phyloP scores from a whole-genome alignment of 129 eudicot species.

The Kitagawia praeruptora region DNA sequence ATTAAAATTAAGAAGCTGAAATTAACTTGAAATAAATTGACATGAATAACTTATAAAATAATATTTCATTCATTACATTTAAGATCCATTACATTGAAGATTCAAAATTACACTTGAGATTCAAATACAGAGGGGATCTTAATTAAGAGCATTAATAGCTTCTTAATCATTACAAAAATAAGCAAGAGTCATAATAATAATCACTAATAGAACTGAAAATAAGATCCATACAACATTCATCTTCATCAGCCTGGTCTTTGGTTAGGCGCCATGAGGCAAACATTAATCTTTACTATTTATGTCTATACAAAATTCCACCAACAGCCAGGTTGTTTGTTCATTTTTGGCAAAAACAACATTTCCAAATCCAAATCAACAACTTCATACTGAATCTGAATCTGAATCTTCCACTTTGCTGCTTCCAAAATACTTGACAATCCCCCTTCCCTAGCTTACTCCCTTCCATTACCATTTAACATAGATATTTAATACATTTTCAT shows the following conservation, averaged over 20 bases:
- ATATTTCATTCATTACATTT: not conserved
- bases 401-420: not conserved
- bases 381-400: not conserved
- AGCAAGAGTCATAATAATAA: not conserved
- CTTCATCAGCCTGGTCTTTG: not conserved
- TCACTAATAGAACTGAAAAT: not conserved
- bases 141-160: slow-evolving; percentile 1
- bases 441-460: too few species aligned
- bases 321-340: not conserved
- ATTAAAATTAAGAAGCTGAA: not conserved
- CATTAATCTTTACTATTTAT: slow-evolving; percentile 8
- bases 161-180: not conserved
- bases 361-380: not conserved
- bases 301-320: slow-evolving; percentile 9
- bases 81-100: not conserved
- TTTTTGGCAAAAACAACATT: not conserved
- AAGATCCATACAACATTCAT: slow-evolving; percentile 6
- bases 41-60: not conserved
- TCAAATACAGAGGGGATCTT: not conserved
- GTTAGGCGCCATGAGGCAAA: not conserved
- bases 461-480: not conserved
- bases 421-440: not conserved
- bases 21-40: not conserved
- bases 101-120: not conserved
- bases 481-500: not conserved